Conservation (phyloP, 2,329 filamentous ascomycete species). For the Parastagonospora avenae region DNA sequence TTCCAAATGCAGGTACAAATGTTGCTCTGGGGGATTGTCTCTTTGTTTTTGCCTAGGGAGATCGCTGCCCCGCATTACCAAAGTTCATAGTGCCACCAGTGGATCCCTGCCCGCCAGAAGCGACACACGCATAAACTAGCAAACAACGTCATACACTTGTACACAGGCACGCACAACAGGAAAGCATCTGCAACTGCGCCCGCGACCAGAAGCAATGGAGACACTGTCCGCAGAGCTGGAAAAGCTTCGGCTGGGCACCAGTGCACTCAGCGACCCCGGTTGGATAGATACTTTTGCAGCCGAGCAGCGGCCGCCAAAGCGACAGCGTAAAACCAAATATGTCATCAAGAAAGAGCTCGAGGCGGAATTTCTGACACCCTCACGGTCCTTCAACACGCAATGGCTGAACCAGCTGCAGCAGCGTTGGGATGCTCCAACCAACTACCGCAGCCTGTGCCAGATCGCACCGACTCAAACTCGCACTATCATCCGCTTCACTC, state of each 20-base stretch:
- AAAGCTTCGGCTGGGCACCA: slow-evolving; percentile 54
- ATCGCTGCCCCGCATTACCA: background rate
- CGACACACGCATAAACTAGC: slow-evolving; percentile 10
- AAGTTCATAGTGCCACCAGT: slow-evolving; percentile 1
- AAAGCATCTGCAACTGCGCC: background rate
- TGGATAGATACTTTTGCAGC: slow-evolving; percentile 67
- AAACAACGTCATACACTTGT: slow-evolving; percentile 22
- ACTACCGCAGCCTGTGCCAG: slow-evolving; percentile 83
- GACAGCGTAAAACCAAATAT: slow-evolving; percentile 60
- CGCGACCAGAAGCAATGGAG: slow-evolving; percentile 33
- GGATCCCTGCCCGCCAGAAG: slow-evolving; percentile 11
- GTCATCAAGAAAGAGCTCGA: slow-evolving; percentile 74
- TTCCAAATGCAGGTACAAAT: background rate
- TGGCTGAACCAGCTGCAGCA: slow-evolving; percentile 92
- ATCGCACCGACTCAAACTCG: slow-evolving; percentile 90
- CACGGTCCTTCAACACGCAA: slow-evolving; percentile 75
- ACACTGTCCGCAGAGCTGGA: slow-evolving; percentile 57
- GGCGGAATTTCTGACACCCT: slow-evolving; percentile 77
- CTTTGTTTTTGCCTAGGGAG: background rate
- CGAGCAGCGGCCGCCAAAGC: slow-evolving; percentile 58
- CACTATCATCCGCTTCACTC: slow-evolving; percentile 89
- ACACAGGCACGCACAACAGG: slow-evolving; percentile 5
- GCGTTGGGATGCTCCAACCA: slow-evolving; percentile 80
- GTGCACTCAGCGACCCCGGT: slow-evolving; percentile 23
- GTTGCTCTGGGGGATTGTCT: background rate